These are phyloP conservation scores for Fusarium austroafricanum DNA, from an alignment of 2,329 filamentous ascomycete species.

Conservation along the genomic window DNA sequence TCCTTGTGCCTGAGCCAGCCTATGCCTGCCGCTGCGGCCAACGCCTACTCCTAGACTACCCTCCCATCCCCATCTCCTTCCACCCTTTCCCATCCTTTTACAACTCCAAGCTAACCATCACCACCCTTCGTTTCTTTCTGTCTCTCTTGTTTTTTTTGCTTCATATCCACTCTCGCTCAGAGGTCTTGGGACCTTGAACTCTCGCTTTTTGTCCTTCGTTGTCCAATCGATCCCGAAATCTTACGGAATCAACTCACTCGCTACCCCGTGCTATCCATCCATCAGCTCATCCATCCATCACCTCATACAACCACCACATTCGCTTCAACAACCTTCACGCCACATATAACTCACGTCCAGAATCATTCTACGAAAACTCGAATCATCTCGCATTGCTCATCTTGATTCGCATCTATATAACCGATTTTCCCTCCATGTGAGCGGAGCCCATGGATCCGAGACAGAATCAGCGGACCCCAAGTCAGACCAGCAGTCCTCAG, in stretches of 20 bases:
- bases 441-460: constrained; percentile 50
- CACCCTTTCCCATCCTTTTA: constrained; percentile 27
- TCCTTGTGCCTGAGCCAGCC: constrained; percentile 6
- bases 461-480: constrained; percentile 27
- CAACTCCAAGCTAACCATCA: constrained; percentile 33
- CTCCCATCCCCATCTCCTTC: constrained; percentile 31
- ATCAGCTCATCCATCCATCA: constrained; percentile 9
- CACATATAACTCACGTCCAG: neutral
- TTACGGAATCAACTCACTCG: constrained; percentile 21
- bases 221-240: constrained; percentile 23
- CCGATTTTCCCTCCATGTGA: constrained; percentile 47
- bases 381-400: constrained; percentile 9
- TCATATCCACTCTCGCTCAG: constrained; percentile 35
- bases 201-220: constrained; percentile 40
- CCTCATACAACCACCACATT: constrained; percentile 23
- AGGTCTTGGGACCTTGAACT: constrained; percentile 33
- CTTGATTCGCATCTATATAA: constrained; percentile 28
- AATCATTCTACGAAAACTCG: neutral
- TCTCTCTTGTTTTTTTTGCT: constrained; percentile 29
- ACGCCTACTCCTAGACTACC: constrained; percentile 37
- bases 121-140: constrained; percentile 23
- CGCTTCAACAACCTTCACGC: constrained; percentile 28
- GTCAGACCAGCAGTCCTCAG: constrained; percentile 45
- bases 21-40: constrained; percentile 25
- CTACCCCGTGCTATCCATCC: constrained; percentile 24